Conservation (phyloP, 139 green algal genomes). For the Bryopsis sp. region DNA sequence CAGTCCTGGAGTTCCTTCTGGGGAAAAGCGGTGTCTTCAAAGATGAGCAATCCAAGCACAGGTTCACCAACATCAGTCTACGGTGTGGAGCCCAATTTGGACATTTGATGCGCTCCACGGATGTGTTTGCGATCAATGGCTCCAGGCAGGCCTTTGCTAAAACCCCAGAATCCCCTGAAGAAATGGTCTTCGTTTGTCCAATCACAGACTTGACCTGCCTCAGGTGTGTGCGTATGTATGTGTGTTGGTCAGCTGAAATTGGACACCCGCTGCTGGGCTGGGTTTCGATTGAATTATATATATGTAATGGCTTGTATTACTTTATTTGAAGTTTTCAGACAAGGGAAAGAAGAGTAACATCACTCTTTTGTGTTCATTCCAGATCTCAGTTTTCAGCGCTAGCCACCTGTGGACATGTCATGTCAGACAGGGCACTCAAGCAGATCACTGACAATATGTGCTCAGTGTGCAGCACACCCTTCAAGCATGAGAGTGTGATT, state of each 20-base stretch:
- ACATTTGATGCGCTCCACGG: conserved; percentile 27
- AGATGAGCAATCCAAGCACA: conserved; percentile 23
- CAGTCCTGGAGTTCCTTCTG: conserved; percentile 42
- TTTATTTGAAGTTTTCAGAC: too few species aligned
- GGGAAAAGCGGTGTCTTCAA: conserved; percentile 16
- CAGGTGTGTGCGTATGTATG: too few species aligned
- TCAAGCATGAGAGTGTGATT: conserved; percentile 2
- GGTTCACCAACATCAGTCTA: conserved; percentile 30
- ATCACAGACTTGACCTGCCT: too few species aligned
- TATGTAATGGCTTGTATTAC: too few species aligned
- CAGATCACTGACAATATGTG: not conserved
- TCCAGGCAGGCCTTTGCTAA: not conserved
- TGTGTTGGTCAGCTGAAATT: too few species aligned
- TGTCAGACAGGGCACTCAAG: not conserved
- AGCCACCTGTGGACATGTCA: conserved; percentile 5
- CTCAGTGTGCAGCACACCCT: not conserved
- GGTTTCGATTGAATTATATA: not conserved
- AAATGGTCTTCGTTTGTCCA: too few species aligned
- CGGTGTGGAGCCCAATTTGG: conserved; percentile 19
- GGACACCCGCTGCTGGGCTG: not conserved
- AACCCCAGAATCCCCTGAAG: too few species aligned
- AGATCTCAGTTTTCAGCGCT: conserved; percentile 4
- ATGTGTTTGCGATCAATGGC: conserved; percentile 33
- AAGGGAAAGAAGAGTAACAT: not conserved
- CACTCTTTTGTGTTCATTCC: not conserved